Percentiles rank a stretch among this genome's conserved stretches.
These are phyloP conservation scores for Nicotiana benthamiana DNA, from an alignment of 257 asterid species.

Conservation along the genomic window DNA sequence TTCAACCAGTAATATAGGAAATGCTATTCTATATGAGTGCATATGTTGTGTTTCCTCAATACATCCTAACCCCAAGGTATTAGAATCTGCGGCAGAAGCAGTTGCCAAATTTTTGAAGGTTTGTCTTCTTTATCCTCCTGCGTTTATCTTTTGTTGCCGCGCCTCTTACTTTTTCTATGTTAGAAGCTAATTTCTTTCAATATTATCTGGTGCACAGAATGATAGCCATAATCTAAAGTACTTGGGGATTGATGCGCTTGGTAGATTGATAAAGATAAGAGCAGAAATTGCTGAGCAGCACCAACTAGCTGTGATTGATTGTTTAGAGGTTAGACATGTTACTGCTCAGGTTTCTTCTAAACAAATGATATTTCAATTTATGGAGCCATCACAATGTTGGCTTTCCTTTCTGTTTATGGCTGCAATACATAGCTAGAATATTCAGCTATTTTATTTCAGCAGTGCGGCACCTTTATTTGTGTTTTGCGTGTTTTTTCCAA, in stretches of 20 bases:
- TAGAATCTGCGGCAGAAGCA: slow-evolving; percentile 88
- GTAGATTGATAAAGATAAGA: slow-evolving; percentile 85
- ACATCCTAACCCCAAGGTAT: slow-evolving; percentile 77
- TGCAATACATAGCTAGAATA: not conserved
- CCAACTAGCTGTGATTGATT: slow-evolving; percentile 95
- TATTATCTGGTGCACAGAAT: slow-evolving; percentile 51
- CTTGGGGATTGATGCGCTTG: slow-evolving; percentile 97
- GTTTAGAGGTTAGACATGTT: slow-evolving; percentile 64
- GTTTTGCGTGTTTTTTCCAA: not conserved
- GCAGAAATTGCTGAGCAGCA: slow-evolving; percentile 96
- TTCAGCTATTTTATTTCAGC: not conserved
- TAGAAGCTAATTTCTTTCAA: slow-evolving; percentile 4
- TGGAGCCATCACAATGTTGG: not conserved
- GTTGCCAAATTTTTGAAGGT: slow-evolving; percentile 84
- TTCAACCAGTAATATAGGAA: slow-evolving; percentile 80
- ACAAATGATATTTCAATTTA: not conserved
- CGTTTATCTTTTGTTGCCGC: not conserved
- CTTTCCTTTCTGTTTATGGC: not conserved
- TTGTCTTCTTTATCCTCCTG: slow-evolving; percentile 18
- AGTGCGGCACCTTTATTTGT: not conserved
- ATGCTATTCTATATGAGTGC: slow-evolving; percentile 89
- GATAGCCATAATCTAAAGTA: slow-evolving; percentile 97
- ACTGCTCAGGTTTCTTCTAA: not conserved
- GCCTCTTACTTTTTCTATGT: not conserved
- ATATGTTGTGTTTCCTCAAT: slow-evolving; percentile 84